Base-by-base conservation (phyloP, 2,329 filamentous ascomycete species). In the Colletotrichum coccodes region DNA sequence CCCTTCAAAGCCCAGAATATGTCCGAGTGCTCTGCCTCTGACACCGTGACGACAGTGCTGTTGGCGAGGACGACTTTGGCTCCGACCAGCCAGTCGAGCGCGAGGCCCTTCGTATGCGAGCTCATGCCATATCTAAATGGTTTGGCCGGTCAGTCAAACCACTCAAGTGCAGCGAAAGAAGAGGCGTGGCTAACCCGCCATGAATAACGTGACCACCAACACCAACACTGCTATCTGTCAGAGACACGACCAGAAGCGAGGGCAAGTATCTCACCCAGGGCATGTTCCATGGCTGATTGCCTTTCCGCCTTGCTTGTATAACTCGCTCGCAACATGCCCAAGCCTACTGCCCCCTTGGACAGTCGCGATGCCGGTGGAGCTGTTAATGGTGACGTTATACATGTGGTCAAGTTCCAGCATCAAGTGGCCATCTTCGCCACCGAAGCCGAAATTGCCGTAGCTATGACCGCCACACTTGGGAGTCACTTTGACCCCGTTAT, bases 401-500 rank as follows among this genome's bases (percentile, higher is more conserved):
- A 84, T 80, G 4, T 76, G 74, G 40, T 83, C 78, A 32, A 85
- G 69, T 50, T 81, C 78, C 34, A 85, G 72, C 16, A 84, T 76
- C 18, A 84, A 72, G 14, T 79, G 79, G 0, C 82, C 81, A 70
- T 83, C 76, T 26, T 78, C 75, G 3, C 82, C 82, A 1, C 81
- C 82, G 12, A 78, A 77, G 68, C 84, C 83, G 62, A 82, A 85
- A 44, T 85, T 86, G 0, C 78, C 87, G 74, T 87, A 89, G 46
- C 82, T 85, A 72, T 89, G 86, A 0, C 86, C 87, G 14, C 87
- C 87, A 42, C 82, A 80, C 68, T 82, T 83, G 3, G 86, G 79
- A 49, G 86, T 85, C 3, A 89, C 83, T 54, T 86, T 84, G 30
- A 85, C 75, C 12, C 76, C 76, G 49, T 76, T 70, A 28, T 79